Base-by-base conservation (phyloP, 345 rosid genomes). In the Lepidium sativum region DNA sequence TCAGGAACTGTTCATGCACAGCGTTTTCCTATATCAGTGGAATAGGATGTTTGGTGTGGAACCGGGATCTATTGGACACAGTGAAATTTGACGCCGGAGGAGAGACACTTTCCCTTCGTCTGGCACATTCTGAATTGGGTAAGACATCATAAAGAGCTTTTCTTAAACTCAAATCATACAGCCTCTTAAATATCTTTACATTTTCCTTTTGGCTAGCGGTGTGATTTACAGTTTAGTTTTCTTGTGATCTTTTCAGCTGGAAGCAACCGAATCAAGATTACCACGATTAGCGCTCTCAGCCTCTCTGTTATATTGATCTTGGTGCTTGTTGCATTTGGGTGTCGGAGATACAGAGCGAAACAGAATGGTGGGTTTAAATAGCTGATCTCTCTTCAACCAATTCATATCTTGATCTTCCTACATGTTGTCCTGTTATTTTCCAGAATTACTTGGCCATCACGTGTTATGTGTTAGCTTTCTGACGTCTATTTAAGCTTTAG, bases 41-140 rank as follows among this genome's bases (percentile, higher is more conserved):
- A 29, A 74, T 80, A 41, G 74, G 92, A 16, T 87, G 97, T 70
- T 73, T 87, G 80, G 14, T 75, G 14, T 91, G 97, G 95, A 27
- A 4, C 4, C 75, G 33, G 49, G 79, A 80, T 27, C 73, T 91
- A 75, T 34, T 87, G 14, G 91, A 87, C 79, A 45, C 79, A 6
- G 77, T 81, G 74, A 27, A 77, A 27, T 77, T 84, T 16, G 62
- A n/a, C 6, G 0, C 49, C 0, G 79, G 64, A 53, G 87, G 84
- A 50, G 61, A 31, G 33, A 20, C 50, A 72, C 74, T 87, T 42
- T 57, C 62, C 58, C 40, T 86, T 29, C 86, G 92, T 16, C 80
- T 91, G 9, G 74, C 88, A 38, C 72, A 17, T 56, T 86, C 92
- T 53, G 89, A 91, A 78, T 44, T 80, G 14, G 77, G 95, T 87